These are phyloP conservation scores for Tuber microsphaerosporum DNA, from an alignment of 495 filamentous ascomycete genomes.

Conservation along the genomic window DNA sequence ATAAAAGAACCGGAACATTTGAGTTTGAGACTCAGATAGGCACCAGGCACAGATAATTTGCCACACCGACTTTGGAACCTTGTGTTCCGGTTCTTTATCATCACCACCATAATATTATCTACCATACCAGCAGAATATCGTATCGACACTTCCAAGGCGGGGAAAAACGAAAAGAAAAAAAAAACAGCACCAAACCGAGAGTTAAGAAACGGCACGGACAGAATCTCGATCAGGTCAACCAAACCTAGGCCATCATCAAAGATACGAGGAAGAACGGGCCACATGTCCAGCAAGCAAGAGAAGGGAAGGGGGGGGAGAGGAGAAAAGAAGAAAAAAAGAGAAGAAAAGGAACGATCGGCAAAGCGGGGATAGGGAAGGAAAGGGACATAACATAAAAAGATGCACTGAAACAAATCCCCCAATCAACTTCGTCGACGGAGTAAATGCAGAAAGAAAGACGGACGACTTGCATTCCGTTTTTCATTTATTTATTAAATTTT, in stretches of 20 bases:
- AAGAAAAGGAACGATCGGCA: background rate
- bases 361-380: slow-evolving; percentile 1
- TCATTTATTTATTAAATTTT: background rate
- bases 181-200: background rate
- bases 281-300: background rate
- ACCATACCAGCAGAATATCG: background rate
- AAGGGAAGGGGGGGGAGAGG: background rate
- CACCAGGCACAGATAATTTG: no score
- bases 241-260: background rate
- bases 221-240: background rate
- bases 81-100: background rate
- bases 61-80: no score
- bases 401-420: slow-evolving; percentile 3
- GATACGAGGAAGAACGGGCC: background rate
- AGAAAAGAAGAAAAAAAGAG: background rate
- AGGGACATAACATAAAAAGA: background rate
- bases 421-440: background rate
- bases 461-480: background rate
- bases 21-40: no score
- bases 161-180: background rate
- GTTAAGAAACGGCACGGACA: background rate
- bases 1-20: no score
- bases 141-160: background rate
- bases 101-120: background rate
- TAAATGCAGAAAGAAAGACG: background rate